phyloP scores from a whole-genome alignment of 2,329 filamentous ascomycete species.

The Penicillium sp. region DNA sequence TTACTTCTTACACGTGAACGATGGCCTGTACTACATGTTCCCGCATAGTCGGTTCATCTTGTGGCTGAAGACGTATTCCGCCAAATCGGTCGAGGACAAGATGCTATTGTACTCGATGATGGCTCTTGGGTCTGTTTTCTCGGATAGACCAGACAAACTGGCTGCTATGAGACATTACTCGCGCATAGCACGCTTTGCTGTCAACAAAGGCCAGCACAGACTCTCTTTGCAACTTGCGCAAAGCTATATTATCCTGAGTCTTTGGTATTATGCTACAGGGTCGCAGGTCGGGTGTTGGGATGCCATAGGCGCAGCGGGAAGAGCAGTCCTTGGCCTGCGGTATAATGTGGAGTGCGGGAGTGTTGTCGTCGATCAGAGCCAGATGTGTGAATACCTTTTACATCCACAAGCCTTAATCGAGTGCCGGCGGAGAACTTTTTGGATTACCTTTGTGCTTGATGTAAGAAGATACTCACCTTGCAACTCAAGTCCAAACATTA shows the following conservation, averaged over 20 bases:
- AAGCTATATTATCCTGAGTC: slow-evolving; percentile 60
- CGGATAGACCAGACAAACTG: slow-evolving; percentile 45
- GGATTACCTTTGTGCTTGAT: slow-evolving; percentile 68
- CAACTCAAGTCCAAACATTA: slow-evolving; percentile 10
- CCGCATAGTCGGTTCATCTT: slow-evolving; percentile 51
- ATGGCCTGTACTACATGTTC: slow-evolving; percentile 54
- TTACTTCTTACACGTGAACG: slow-evolving; percentile 58
- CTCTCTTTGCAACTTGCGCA: slow-evolving; percentile 64
- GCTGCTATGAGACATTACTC: slow-evolving; percentile 49
- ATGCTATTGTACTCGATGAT: slow-evolving; percentile 61
- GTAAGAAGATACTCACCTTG: slow-evolving; percentile 39
- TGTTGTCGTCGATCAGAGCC: slow-evolving; percentile 45
- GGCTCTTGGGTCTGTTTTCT: slow-evolving; percentile 56
- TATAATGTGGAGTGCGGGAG: slow-evolving; percentile 60
- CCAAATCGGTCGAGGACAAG: slow-evolving; percentile 53
- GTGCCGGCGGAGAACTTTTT: slow-evolving; percentile 66
- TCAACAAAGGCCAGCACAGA: slow-evolving; percentile 49
- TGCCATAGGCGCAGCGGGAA: slow-evolving; percentile 59
- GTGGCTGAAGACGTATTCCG: slow-evolving; percentile 51
- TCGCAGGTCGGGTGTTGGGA: slow-evolving; percentile 61
- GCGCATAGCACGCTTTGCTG: slow-evolving; percentile 57
- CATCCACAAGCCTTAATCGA: slow-evolving; percentile 59
- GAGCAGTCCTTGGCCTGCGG: slow-evolving; percentile 57
- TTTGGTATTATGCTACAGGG: slow-evolving; percentile 62
- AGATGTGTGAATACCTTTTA: slow-evolving; percentile 55